phyloP scores from a whole-genome alignment of 352 stramenopile genomes.

The Elongisporangium senticosum region DNA sequence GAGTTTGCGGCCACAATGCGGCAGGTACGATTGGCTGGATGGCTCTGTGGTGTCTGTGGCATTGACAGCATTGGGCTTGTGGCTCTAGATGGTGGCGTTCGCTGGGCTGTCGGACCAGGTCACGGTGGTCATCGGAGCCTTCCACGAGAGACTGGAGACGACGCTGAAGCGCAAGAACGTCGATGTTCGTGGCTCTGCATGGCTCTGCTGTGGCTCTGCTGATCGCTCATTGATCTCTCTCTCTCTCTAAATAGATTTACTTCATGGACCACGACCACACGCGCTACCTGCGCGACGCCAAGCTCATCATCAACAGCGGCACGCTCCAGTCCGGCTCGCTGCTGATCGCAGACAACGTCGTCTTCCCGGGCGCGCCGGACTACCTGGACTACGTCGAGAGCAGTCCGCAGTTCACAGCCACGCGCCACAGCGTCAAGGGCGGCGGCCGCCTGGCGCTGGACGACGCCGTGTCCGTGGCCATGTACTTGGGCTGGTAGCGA shows the following conservation, averaged over 20 bases:
- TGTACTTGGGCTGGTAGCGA: no score
- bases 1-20: conserved; percentile 12
- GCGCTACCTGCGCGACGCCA: conserved; percentile 8
- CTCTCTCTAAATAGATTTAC: conserved; percentile 10
- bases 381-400: conserved; percentile 18
- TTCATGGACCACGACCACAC: conserved; percentile 27
- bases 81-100: conserved; percentile 27
- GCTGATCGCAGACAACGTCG: conserved; percentile 13
- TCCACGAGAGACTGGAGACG: conserved; percentile 17
- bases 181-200: conserved; percentile 15
- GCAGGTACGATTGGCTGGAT: conserved; percentile 13
- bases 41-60: neutral
- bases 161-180: conserved; percentile 22
- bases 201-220: neutral
- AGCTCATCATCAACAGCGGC: conserved; percentile 10
- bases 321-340: conserved; percentile 9
- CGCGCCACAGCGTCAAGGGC: conserved; percentile 14
- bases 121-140: conserved; percentile 23
- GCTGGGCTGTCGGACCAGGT: conserved; percentile 30
- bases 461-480: no score
- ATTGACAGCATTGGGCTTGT: neutral
- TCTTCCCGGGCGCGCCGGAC: conserved; percentile 9
- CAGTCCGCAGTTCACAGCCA: conserved; percentile 25
- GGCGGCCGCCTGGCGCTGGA: neutral
- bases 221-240: neutral